Evolutionary conservation across 1,284 basidiomycete genomes (phyloP), one percentile per base, ranked within the genome.

Genomic region (Boletus sp.): DNA sequence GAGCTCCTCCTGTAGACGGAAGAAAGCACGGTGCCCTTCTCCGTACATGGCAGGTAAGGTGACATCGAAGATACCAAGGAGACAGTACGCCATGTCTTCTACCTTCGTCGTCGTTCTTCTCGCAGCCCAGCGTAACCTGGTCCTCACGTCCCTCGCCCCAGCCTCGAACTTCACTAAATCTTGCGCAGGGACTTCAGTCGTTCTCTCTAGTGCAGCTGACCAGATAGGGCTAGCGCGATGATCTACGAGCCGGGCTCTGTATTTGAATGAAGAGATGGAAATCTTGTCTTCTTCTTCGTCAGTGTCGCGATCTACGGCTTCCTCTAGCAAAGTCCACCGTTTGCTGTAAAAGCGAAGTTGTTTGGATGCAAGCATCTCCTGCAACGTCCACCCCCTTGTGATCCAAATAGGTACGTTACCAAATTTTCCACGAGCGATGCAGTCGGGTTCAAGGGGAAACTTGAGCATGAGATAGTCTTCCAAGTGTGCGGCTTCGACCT

Each of bases 321-420:
- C 68, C 46, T 70, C 71, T 17, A 71, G 53, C 16, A 73, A 33
- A 2, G 65, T 64, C 69, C 69, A 71, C 10, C 4, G 25, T 54
- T 59, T 69, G 51, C 60, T 70, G 58, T 72, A 74, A 60, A 74
- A 72, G 19, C 60, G 67, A 57, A 74, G 60, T 17, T 64, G 54
- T 51, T 67, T 70, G 23, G 72, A 63, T 4, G 66, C 70, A 23
- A 73, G 10, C 59, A 67, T 55, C 56, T 71, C 70, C 33, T 73
- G 70, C 35, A 74, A 58, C 7, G 72, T 71, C 71, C 72, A 71
- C 2, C 70, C 72, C 44, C 70, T 67, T 7, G 46, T 67, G n/a
- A 68, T 56, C 69, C 69, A 71, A 16, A 40, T 9, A 0, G 69
- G 70, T 21, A 60, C 30, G 3, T 53, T 50, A 31, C 49, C 59